A percentile compares a stretch with the other conserved stretches of the same genome.
phyloP scores from a whole-genome alignment of 345 rosid species.

The Citrus trifoliata region DNA sequence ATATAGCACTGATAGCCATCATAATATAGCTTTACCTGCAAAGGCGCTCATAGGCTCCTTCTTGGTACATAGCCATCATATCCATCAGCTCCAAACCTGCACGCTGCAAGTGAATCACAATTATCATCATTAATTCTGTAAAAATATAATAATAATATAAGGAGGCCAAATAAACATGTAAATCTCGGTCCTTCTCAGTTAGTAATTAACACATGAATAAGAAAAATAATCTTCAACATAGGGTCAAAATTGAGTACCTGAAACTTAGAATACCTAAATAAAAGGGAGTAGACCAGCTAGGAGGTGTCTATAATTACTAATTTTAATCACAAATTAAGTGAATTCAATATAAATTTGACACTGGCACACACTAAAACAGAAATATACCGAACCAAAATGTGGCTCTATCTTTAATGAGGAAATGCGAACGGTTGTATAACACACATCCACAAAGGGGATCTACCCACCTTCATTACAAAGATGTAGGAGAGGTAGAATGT shows the following conservation, averaged over 20 bases:
- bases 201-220: not conserved
- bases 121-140: not conserved
- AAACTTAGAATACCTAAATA: not conserved
- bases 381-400: not conserved
- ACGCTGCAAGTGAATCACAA: constrained; percentile 54
- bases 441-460: not conserved
- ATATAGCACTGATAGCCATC: not conserved
- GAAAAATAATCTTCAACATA: not conserved
- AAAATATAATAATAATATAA: not conserved
- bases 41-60: constrained; percentile 97
- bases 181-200: not conserved
- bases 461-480: not conserved
- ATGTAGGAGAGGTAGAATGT: not conserved
- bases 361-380: not conserved
- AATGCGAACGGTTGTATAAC: not conserved
- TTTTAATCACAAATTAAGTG: not conserved
- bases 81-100: constrained; percentile 99
- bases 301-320: not conserved
- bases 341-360: not conserved
- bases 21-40: constrained; percentile 60
- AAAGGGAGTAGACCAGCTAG: not conserved
- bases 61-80: constrained; percentile 98
- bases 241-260: not conserved
- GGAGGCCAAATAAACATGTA: not conserved
- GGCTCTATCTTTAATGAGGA: not conserved